Evolutionary conservation across 768 basidiomycete species (phyloP), one percentile per base, ranked within the genome.

Genomic region (Leccinum incarnatum): DNA sequence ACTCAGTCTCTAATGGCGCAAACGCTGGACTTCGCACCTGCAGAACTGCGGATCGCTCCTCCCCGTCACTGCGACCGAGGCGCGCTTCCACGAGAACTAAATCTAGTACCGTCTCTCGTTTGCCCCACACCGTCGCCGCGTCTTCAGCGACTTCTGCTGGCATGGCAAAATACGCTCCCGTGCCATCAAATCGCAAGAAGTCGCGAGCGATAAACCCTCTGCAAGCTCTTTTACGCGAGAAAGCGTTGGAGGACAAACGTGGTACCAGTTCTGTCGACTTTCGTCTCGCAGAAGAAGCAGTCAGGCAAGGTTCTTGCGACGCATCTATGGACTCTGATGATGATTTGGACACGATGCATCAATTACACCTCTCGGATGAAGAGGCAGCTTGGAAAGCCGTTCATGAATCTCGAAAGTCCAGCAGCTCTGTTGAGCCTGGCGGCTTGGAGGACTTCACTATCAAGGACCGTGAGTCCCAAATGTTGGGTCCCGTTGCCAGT

Each of bases 201-300:
- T 46, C 58, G n/a, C 47, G 12, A 21, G 65, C 69, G 11, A n/a
- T n/a, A 32, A 81, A 85, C 60, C 86, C 87, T 10, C 75, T 89
- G 21, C 78, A 77, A 51, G 78, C 74, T 2, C 77, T 87, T 30
- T 67, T 87, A 40, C 81, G 77, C 61, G 85, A 86, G 69, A 86
- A 84, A 65, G 60, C 62, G 17, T 46, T 65, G 25, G 64, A 65
- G 47, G 62, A 74, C 5, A 69, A 62, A 45, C 74, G 62, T 21
- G 72, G 74, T 14, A 74, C 76, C 27, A 78, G 78, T 46, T 69
- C 50, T 14, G 71, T 77, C 8, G 81, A 78, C 8, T 65, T 83
- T 54, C 74, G 69, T 59, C 78, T 68, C 14, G 85, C 83, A 14
- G 83, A 84, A 62, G 70, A 65, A 45, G 74, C 75, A 12, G 57